Conservation (phyloP, 2,329 filamentous ascomycete species). For the Chaetomiaceae sp. region DNA sequence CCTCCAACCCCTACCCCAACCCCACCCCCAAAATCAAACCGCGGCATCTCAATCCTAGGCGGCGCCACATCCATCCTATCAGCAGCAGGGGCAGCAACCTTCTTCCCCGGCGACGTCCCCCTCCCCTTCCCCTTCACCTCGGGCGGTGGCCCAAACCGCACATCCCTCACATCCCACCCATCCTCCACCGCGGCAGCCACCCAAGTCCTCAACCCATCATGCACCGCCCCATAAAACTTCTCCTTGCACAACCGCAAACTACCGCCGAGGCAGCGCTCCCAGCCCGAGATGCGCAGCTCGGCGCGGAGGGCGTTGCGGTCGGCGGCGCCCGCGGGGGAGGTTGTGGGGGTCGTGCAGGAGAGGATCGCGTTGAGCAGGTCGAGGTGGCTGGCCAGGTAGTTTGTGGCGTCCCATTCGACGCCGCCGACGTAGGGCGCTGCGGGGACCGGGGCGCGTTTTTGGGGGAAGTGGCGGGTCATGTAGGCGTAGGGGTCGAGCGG, state of each 20-base stretch:
- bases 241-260: conserved; percentile 90
- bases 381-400: conserved; percentile 87
- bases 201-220: conserved; percentile 85
- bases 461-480: conserved; percentile 72
- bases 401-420: conserved; percentile 98
- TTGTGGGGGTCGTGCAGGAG: conserved; percentile 68
- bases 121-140: conserved; percentile 35
- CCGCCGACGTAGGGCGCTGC: conserved; percentile 94
- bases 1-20: neutral
- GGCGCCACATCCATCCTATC: neutral
- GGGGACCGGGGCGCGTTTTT: conserved; percentile 81
- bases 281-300: conserved; percentile 76
- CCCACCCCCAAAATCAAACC: conserved; percentile 10
- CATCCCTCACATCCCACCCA: conserved; percentile 77
- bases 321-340: conserved; percentile 28
- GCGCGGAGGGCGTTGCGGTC: conserved; percentile 75
- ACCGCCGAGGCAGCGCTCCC: conserved; percentile 82
- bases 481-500: conserved; percentile 46
- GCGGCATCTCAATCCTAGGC: conserved; percentile 19
- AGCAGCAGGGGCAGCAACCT: conserved; percentile 21
- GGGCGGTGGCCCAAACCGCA: conserved; percentile 65
- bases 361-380: conserved; percentile 90
- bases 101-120: conserved; percentile 34
- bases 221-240: conserved; percentile 91
- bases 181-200: conserved; percentile 82